These are phyloP conservation scores for Populus trichocarpa DNA, from an alignment of 441 rosid species.

Conservation along the genomic window DNA sequence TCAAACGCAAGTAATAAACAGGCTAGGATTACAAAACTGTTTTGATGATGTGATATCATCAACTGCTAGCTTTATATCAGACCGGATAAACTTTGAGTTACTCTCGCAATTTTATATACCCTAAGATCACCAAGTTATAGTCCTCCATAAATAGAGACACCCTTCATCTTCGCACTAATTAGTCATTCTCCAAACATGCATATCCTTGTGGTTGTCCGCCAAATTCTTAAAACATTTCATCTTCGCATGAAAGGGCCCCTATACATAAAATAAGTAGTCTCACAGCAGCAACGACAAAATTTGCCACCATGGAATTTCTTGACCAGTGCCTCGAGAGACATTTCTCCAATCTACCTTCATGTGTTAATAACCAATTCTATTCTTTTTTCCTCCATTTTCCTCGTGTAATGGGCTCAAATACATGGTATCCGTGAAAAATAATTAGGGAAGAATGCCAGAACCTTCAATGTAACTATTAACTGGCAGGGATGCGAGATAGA, in stretches of 20 bases:
- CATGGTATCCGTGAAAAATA: background rate
- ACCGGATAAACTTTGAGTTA: no score
- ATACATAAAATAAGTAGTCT: constrained; percentile 26
- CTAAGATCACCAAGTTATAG: no score
- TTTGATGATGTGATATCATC: no score
- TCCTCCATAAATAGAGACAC: no score
- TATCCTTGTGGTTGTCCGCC: background rate
- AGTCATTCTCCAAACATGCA: no score
- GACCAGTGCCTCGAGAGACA: background rate
- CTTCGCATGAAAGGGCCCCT: constrained; percentile 11
- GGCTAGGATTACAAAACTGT: no score
- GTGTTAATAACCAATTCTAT: background rate
- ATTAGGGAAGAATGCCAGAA: background rate
- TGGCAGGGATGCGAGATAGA: constrained; percentile 36
- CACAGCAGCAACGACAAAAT: constrained; percentile 43
- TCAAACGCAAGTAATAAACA: no score
- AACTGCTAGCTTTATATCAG: no score
- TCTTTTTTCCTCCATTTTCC: background rate
- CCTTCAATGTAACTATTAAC: constrained; percentile 4
- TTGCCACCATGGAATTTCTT: constrained; percentile 35
- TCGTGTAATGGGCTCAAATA: background rate
- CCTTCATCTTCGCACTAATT: no score
- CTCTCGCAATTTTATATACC: no score
- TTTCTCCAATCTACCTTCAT: background rate
- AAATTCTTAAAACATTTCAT: background rate